Conservation (phyloP, 495 filamentous ascomycete genomes). For the Arthonia radiata region DNA sequence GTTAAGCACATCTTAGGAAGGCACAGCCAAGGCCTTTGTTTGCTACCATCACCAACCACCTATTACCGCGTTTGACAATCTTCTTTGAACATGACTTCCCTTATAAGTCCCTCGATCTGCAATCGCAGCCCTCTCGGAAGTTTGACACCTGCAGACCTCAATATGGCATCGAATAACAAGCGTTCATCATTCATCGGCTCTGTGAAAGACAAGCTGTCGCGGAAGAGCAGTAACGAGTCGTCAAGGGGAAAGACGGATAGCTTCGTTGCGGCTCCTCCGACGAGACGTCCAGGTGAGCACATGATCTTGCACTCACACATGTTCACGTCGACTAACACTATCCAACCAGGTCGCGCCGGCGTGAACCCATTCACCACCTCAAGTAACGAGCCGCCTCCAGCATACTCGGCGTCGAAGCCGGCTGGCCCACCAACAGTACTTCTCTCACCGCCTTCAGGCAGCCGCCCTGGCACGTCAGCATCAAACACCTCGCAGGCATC, state of each 20-base stretch:
- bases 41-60: too few relatives aligned
- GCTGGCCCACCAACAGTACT: slow-evolving; percentile 1
- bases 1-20: too few relatives aligned
- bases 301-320: not conserved
- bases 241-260: slow-evolving; percentile 3
- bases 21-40: too few relatives aligned
- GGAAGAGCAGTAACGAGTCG: slow-evolving; percentile 2
- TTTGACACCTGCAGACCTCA: too few relatives aligned
- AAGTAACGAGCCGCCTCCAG: slow-evolving; percentile 21
- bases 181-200: slow-evolving; percentile 1
- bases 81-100: too few relatives aligned
- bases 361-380: slow-evolving; percentile 15
- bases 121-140: too few relatives aligned
- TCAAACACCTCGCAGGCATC: slow-evolving; percentile 1
- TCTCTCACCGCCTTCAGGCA: slow-evolving; percentile 2
- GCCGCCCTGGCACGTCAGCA: slow-evolving; percentile 1
- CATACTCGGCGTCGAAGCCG: slow-evolving; percentile 16
- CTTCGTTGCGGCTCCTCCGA: slow-evolving; percentile 7
- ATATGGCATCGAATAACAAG: too few relatives aligned
- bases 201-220: slow-evolving; percentile 6
- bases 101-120: too few relatives aligned
- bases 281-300: slow-evolving; percentile 12
- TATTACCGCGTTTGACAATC: too few relatives aligned
- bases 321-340: slow-evolving; percentile 1
- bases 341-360: slow-evolving; percentile 11